A percentile compares a stretch with the other conserved stretches of the same genome.
Evolutionary conservation across 768 basidiomycete species (phyloP).

Genomic region (Chalciporus pseudorubinellus): DNA sequence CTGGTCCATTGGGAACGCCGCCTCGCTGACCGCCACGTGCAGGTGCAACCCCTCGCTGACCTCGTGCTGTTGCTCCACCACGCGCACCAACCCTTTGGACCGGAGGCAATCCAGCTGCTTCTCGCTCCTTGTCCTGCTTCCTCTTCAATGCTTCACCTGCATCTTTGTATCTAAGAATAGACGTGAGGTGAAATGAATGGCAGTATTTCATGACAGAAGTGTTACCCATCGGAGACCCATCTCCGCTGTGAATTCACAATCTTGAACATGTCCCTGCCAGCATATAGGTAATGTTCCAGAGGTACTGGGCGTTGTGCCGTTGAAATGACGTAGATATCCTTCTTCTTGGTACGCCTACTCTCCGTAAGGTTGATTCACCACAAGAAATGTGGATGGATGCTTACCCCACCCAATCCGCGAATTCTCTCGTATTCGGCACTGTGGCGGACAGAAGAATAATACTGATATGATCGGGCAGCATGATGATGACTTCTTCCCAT

Average conservation of each 20-base stretch:
- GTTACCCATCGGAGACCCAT: conserved; percentile 71
- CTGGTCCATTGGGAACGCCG: conserved; percentile 39
- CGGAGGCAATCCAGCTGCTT: conserved; percentile 88
- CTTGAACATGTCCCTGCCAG: conserved; percentile 89
- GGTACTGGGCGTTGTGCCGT: conserved; percentile 96
- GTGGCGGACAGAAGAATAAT: conserved; percentile 97
- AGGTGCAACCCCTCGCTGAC: conserved; percentile 44
- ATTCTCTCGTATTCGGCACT: conserved; percentile 96
- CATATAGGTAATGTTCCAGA: conserved; percentile 94
- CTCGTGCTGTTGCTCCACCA: conserved; percentile 55
- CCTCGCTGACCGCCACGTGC: conserved; percentile 58
- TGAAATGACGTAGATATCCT: conserved; percentile 98
- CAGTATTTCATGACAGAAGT: background rate
- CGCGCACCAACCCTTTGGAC: conserved; percentile 82
- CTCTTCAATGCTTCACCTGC: conserved; percentile 85
- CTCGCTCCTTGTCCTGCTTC: conserved; percentile 98
- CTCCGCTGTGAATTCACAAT: conserved; percentile 82
- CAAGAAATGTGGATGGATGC: conserved; percentile 25
- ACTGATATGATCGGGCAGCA: conserved; percentile 98
- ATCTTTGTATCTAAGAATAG: conserved; percentile 69
- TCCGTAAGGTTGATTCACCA: conserved; percentile 6
- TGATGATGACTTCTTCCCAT: conserved; percentile 99
- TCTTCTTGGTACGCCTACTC: conserved; percentile 92
- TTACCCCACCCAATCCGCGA: conserved; percentile 99
- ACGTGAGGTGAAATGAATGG: conserved; percentile 4